phyloP scores from a whole-genome alignment of 257 asterid species.

The Nicotiana sylvestris region DNA sequence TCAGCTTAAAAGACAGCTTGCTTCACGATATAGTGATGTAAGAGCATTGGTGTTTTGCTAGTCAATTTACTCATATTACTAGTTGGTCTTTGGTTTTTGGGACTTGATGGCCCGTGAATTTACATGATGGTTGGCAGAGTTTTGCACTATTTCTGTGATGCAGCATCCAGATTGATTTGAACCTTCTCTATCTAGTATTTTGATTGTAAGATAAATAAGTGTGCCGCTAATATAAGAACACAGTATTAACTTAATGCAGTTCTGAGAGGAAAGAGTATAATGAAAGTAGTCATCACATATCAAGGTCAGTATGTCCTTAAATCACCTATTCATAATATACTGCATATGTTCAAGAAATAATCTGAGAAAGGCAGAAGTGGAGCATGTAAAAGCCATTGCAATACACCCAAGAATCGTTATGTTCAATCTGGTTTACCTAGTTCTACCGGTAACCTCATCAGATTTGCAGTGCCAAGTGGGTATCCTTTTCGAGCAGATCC shows the following conservation, averaged over 20 bases:
- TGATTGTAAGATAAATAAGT: not conserved
- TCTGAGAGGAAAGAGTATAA: not conserved
- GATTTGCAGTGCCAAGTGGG: not conserved
- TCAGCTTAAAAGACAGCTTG: not conserved
- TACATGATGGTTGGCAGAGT: not conserved
- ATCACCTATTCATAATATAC: not conserved
- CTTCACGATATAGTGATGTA: not conserved
- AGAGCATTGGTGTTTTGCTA: not conserved
- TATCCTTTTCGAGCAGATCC: not conserved
- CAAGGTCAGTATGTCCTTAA: not conserved
- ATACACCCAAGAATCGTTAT: not conserved
- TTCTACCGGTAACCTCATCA: not conserved
- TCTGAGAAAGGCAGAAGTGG: not conserved
- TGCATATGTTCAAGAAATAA: not conserved
- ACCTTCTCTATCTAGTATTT: not conserved
- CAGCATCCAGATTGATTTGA: not conserved
- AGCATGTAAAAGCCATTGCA: not conserved
- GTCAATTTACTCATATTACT: not conserved
- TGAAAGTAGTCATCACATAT: not conserved
- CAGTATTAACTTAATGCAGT: not conserved
- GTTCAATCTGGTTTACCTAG: not conserved
- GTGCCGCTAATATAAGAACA: not conserved
- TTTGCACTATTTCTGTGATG: not conserved
- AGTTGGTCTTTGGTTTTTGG: not conserved
- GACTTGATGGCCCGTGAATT: not conserved